Percentiles rank a stretch among this genome's conserved stretches.
Evolutionary conservation across 306 rosid species (phyloP).

Genomic region (Rubus idaeus): DNA sequence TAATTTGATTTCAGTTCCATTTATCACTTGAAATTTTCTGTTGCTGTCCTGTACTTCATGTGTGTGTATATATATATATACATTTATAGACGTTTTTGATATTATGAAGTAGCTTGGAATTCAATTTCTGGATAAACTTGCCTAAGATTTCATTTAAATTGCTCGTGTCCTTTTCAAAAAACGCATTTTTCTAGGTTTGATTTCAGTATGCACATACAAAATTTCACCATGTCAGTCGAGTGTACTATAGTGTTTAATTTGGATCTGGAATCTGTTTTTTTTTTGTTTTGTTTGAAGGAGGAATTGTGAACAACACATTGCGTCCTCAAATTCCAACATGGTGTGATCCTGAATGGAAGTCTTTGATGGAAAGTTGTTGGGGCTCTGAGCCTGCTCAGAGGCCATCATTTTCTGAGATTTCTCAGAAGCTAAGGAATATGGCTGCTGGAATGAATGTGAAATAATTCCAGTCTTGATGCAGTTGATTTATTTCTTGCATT

Average conservation of each 20-base stretch:
- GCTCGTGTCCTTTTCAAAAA: neutral
- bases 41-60: neutral
- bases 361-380: slow-evolving; percentile 96
- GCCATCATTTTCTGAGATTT: slow-evolving; percentile 92
- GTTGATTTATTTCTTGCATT: slow-evolving; percentile 34
- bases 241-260: neutral
- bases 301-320: slow-evolving; percentile 82
- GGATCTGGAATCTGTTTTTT: slow-evolving; percentile 19
- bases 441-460: slow-evolving; percentile 93
- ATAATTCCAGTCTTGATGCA: slow-evolving; percentile 41
- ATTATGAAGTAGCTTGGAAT: neutral
- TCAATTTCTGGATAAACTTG: neutral
- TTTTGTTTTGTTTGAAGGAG: slow-evolving; percentile 52
- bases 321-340: slow-evolving; percentile 93
- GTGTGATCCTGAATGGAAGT: slow-evolving; percentile 99
- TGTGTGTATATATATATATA: no score
- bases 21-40: neutral
- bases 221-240: neutral
- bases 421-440: slow-evolving; percentile 95
- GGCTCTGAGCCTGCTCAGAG: slow-evolving; percentile 77
- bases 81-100: neutral
- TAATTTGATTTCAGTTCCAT: neutral
- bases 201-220: neutral
- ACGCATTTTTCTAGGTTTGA: neutral
- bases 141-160: neutral